Percentiles rank a stretch among this genome's conserved stretches.
These are phyloP conservation scores for Candida pseudocylindracea DNA, from an alignment of 1,139 yeast species.

Conservation along the genomic window DNA sequence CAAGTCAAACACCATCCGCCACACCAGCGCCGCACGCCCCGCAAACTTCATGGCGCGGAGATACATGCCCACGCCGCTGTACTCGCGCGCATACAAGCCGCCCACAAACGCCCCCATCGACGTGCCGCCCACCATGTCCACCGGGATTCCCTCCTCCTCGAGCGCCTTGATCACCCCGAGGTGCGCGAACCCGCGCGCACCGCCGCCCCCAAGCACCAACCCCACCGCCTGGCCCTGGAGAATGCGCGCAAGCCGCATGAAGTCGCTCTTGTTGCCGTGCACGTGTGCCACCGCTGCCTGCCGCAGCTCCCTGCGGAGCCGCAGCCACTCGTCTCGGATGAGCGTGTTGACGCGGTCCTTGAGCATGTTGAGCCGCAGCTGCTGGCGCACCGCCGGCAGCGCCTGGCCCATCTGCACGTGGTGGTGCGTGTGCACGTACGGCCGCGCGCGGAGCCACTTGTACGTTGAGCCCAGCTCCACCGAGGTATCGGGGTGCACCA, in stretches of 20 bases:
- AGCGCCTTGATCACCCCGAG: constrained; percentile 80
- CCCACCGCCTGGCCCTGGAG: constrained; percentile 90
- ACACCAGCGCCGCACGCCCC: constrained; percentile 56
- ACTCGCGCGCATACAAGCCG: constrained; percentile 81
- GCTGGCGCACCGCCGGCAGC: constrained; percentile 11
- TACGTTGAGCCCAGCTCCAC: constrained; percentile 76
- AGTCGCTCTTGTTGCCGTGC: constrained; percentile 31
- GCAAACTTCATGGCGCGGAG: constrained; percentile 82
- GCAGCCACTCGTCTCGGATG: constrained; percentile 5
- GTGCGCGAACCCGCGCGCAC: constrained; percentile 88
- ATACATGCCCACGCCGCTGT: constrained; percentile 74
- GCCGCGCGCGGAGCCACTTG: constrained; percentile 62
- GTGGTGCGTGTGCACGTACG: constrained; percentile 88
- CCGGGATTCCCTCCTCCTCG: constrained; percentile 87
- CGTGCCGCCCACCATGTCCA: constrained; percentile 89
- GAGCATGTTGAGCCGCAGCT: constrained; percentile 3
- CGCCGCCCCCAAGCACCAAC: constrained; percentile 90
- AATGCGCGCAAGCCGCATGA: constrained; percentile 70
- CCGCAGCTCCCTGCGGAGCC: constrained; percentile 1
- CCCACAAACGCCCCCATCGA: constrained; percentile 94
- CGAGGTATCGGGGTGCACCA: constrained; percentile 62
- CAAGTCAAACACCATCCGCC: constrained; percentile 70
- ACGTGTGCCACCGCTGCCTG: constrained; percentile 2
- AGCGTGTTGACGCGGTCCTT: constrained; percentile 13
- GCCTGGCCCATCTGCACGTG: constrained; percentile 47